Conservation (phyloP, 1,139 yeast species). For the Geotrichum macrosporum region DNA sequence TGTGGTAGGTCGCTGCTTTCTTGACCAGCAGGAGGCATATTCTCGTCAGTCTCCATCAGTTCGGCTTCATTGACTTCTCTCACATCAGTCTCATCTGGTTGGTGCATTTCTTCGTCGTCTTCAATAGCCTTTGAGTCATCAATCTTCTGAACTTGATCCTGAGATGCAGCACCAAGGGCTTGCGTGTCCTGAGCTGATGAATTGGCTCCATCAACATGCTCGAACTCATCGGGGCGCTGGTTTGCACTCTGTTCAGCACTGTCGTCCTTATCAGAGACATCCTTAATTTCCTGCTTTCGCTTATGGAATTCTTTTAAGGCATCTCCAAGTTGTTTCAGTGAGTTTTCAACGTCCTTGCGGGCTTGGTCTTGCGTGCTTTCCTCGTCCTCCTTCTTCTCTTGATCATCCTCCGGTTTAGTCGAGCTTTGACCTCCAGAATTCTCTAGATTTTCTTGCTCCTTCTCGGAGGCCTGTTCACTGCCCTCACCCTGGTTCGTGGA, state of each 20-base stretch:
- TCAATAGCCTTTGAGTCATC: conserved; percentile 88
- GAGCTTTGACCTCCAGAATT: conserved; percentile 28
- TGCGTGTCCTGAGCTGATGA: conserved; percentile 74
- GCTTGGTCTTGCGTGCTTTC: conserved; percentile 50
- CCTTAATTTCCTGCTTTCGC: conserved; percentile 76
- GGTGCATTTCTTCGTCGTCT: conserved; percentile 38
- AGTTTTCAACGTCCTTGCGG: conserved; percentile 69
- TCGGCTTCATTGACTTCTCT: conserved; percentile 24
- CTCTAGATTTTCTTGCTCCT: conserved; percentile 48
- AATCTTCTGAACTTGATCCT: conserved; percentile 70
- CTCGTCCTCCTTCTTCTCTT: conserved; percentile 25
- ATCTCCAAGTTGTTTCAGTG: conserved; percentile 84
- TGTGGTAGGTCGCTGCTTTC: conserved; percentile 21
- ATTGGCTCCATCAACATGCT: conserved; percentile 78
- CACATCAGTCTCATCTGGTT: conserved; percentile 28
- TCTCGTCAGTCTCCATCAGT: conserved; percentile 27
- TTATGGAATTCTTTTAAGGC: conserved; percentile 86
- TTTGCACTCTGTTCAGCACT: conserved; percentile 45
- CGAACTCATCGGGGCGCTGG: conserved; percentile 80
- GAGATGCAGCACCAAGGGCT: conserved; percentile 85
- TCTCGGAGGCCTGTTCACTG: conserved; percentile 61
- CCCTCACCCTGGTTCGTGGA: conserved; percentile 74
- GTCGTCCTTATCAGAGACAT: conserved; percentile 43
- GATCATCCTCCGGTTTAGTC: conserved; percentile 27
- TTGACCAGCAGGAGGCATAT: conserved; percentile 21